phyloP scores from a whole-genome alignment of 2,329 filamentous ascomycete species.

The Arachnopeziza araneosa region DNA sequence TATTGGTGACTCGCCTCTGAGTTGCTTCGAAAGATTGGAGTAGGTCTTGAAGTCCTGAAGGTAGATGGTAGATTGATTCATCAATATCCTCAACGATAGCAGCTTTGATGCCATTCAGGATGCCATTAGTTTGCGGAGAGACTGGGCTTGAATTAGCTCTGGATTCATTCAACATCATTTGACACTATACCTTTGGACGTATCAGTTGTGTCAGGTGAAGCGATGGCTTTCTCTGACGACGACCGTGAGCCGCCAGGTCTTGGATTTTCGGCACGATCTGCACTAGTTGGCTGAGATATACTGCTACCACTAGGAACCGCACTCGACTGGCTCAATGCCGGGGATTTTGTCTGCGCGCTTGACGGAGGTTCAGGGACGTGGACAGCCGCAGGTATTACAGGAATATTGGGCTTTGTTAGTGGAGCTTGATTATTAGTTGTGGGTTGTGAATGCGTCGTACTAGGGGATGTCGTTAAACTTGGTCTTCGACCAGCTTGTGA shows the following conservation, averaged over 20 bases:
- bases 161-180: constrained; percentile 5
- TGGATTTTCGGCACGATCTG: constrained; percentile 39
- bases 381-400: constrained; percentile 17
- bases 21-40: constrained; percentile 85
- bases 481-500: constrained; percentile 42
- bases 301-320: constrained; percentile 36
- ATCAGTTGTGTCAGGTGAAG: constrained; percentile 38
- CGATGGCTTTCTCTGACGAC: constrained; percentile 29
- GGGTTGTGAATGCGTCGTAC: constrained; percentile 43
- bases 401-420: constrained; percentile 33
- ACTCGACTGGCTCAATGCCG: constrained; percentile 41
- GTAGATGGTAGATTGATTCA: constrained; percentile 89
- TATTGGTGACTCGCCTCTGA: constrained; percentile 54
- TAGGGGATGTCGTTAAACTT: constrained; percentile 54
- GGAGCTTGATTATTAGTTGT: constrained; percentile 29
- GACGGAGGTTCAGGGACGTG: constrained; percentile 35
- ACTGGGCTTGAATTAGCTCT: constrained; percentile 17
- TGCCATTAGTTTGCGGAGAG: constrained; percentile 44
- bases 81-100: constrained; percentile 41
- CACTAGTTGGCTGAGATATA: constrained; percentile 40
- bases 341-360: constrained; percentile 44
- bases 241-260: constrained; percentile 21
- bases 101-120: constrained; percentile 46
- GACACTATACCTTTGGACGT: constrained; percentile 39
- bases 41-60: constrained; percentile 80